Conservation (phyloP, 768 basidiomycete genomes). For the Cystobasidium tubakii region DNA sequence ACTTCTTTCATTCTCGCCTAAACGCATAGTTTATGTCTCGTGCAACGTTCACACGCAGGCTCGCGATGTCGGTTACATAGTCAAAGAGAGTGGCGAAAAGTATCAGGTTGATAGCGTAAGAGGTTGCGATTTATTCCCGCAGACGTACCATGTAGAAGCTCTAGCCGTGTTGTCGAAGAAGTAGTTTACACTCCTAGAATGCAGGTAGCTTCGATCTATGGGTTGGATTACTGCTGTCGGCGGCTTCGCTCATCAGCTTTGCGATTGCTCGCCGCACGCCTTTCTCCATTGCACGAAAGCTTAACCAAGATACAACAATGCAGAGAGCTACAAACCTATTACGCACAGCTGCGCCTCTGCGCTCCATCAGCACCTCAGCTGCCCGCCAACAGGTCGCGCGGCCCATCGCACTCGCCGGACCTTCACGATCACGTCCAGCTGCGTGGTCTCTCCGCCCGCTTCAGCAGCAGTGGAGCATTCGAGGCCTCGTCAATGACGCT, state of each 20-base stretch:
- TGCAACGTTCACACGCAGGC: conserved; percentile 48
- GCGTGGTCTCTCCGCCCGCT: background rate
- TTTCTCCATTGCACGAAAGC: background rate
- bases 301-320: background rate
- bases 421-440: background rate
- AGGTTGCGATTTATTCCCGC: conserved; percentile 92
- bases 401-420: background rate
- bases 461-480: background rate
- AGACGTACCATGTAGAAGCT: conserved; percentile 88
- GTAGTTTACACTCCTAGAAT: too few species aligned
- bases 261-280: background rate
- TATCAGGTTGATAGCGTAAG: conserved; percentile 77
- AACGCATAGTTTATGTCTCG: conserved; percentile 54
- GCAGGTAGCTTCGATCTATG: too few species aligned
- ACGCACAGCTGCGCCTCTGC: conserved; percentile 6
- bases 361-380: conserved; percentile 27
- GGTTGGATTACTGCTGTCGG: too few species aligned
- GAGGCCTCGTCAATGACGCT: background rate
- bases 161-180: conserved; percentile 51
- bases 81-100: conserved; percentile 53
- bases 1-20: conserved; percentile 63
- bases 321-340: conserved; percentile 9
- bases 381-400: background rate
- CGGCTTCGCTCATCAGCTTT: too few species aligned
- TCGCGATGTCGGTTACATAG: conserved; percentile 71